Base-by-base conservation (phyloP, 805 yeast species). In the Candida michaelii region DNA sequence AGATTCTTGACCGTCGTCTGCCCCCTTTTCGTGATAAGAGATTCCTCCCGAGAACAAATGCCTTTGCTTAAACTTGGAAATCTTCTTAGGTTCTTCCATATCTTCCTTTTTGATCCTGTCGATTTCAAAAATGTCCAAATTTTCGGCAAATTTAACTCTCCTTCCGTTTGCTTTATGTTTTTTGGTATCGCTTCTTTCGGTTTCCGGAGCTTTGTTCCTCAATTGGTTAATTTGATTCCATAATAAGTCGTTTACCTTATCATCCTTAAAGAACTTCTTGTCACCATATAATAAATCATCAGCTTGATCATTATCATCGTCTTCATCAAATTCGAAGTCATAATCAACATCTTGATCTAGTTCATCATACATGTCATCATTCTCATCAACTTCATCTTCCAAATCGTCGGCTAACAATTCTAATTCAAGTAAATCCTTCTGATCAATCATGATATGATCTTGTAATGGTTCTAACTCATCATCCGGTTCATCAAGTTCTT, bases 121-220 rank as follows among this genome's bases (percentile, higher is more conserved):
- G 36, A 83, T 70, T 43, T 79, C 80, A 47, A 80, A 82, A 9
- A 84, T 74, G 34, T 80, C 77, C 24, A 80, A 65, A 2, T 63
- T 63, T 1, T 69, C 68, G 0, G 81, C 69, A 61, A 83, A 83
- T 13, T 72, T 59, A 8, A 83, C 88, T 2, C 75, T 60, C 50
- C 79, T 80, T 18, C 16, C 25, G 16, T 32, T 40, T 14, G 15
- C 29, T 39, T 43, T 13, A 15, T 16, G 30, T 17, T 40, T 15
- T 8, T 13, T 30, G 5, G 23, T 16, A 1, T 12, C 35, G 12
- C 12, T 17, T 36, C 21, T 27, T 10, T 14, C 27, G 9, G 27
- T 27, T 37, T 49, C 37, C 2, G 23, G 12, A 6, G 19, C 11
- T 16, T 30, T 29, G 21, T 52, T 58, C 48, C 69, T 43, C 27